Base-by-base conservation (phyloP, 2,329 filamentous ascomycete genomes). In the Ascosphaera acerosa region DNA sequence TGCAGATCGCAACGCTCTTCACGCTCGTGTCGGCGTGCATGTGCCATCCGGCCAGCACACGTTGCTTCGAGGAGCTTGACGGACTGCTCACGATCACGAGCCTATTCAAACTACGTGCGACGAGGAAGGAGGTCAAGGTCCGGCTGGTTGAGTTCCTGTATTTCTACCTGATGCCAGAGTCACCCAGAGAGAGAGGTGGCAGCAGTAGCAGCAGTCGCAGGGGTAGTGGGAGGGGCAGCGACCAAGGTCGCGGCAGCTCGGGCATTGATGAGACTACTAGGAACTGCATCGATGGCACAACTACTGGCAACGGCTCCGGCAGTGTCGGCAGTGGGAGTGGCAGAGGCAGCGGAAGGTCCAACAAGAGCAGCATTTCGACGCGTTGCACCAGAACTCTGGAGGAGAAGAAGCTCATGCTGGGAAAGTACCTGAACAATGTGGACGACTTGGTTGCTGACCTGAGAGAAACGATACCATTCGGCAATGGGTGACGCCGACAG, bases 91-190 rank as follows among this genome's bases (percentile, higher is more conserved):
- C 81, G 1, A 70, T 94, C 29, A 91, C 84, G 2, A 84, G 76
- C 6, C 64, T 94, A 31, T 92, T 94, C 66, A 90, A 89, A 52
- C 76, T 75, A 38, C 71, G 80, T 36, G 69, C 71, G 40, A 92
- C 84, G 3, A 70, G 70, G 15, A 70, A 80, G 37, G 77, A 84
- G 43, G 82, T 94, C 40, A 92, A 91, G 57, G 66, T 91, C 46
- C 87, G 90, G 51, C 68, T 90, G n/a, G 73, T 92, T 41, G 87
- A 94, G 52, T 94, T 94, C 48, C 58, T 97, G 32, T 94, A 94
- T 59, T 94, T 94, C 53, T 97, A 94, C 52, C 71, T 97, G 42
- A 91, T 94, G 74, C 82, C 84, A 31, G 87, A 97, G 54, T 68
- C 66, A 0, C 70, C 59, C 2, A n/a, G n/a, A n/a, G n/a, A n/a